These are phyloP conservation scores for Grifola frondosa DNA, from an alignment of 1,284 basidiomycete genomes.

Conservation along the genomic window DNA sequence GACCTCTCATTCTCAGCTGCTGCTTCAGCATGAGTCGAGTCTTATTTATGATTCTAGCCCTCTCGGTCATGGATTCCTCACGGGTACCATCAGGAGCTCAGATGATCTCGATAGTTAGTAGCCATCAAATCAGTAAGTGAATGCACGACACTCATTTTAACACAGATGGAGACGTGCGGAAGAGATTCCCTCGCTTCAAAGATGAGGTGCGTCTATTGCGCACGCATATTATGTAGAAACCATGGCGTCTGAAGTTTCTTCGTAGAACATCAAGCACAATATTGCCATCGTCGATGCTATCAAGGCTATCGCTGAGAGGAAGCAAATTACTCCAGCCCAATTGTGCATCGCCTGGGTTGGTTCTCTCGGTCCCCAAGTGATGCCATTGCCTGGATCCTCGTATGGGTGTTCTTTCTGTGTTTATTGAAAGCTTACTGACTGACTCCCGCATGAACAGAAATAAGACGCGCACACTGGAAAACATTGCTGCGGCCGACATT, in stretches of 20 bases:
- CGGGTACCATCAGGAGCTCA: conserved; percentile 44
- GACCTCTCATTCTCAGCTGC: conserved; percentile 9
- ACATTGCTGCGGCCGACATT: conserved; percentile 43
- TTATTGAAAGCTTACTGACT: no score
- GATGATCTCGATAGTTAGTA: conserved; percentile 42
- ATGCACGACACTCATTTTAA: not conserved
- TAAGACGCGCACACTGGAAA: conserved; percentile 44
- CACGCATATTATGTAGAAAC: not conserved
- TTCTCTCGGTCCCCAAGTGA: conserved; percentile 43
- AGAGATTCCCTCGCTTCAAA: conserved; percentile 1
- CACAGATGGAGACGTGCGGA: no score
- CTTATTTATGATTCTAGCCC: conserved; percentile 32
- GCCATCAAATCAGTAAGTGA: not conserved
- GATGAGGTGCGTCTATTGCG: conserved; percentile 7
- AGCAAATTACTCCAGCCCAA: conserved; percentile 52
- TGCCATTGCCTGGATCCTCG: conserved; percentile 56
- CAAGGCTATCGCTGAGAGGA: conserved; percentile 43
- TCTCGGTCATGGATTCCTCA: conserved; percentile 56
- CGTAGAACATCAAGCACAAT: conserved; percentile 51
- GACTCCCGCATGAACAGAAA: conserved; percentile 25
- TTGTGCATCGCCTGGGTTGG: conserved; percentile 62
- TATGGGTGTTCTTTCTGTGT: no score
- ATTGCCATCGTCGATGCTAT: conserved; percentile 49
- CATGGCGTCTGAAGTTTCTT: not conserved
- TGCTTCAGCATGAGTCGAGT: not conserved